phyloP scores from a whole-genome alignment of 1,284 basidiomycete species.

The Ustilago hordei region DNA sequence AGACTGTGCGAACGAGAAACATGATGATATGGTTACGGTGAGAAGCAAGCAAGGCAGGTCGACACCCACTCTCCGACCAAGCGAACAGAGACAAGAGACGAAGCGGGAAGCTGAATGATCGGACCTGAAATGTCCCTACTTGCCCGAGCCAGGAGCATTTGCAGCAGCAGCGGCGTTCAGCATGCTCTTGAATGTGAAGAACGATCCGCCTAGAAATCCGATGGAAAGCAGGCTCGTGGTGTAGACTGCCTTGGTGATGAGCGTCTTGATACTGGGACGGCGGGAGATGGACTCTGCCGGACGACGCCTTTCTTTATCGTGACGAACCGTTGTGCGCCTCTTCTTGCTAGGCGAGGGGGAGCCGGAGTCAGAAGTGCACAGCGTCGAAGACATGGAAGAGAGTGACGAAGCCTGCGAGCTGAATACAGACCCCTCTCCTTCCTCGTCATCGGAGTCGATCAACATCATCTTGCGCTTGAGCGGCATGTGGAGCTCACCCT shows the following conservation, averaged over 20 bases:
- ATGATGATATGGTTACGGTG: not conserved
- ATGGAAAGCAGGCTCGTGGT: constrained; percentile 31
- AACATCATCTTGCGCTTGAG: not conserved
- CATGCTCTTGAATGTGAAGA: constrained; percentile 49
- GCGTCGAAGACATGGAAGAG: not conserved
- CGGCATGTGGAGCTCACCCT: not conserved
- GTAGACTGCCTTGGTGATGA: constrained; percentile 18
- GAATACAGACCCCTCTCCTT: not conserved
- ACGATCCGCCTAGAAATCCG: constrained; percentile 34
- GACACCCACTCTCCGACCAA: not conserved
- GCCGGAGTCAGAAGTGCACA: not conserved
- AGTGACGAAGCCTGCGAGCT: not conserved
- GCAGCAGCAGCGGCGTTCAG: constrained; percentile 40
- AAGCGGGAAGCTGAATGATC: not conserved
- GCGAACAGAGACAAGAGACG: not conserved
- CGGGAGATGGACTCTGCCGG: constrained; percentile 3
- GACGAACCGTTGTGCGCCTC: constrained; percentile 6
- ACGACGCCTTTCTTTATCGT: not conserved
- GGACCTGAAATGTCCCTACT: constrained; percentile 1
- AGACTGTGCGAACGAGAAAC: not conserved
- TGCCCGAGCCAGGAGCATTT: constrained; percentile 21
- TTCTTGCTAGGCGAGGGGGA: constrained; percentile 16
- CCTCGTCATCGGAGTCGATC: not conserved
- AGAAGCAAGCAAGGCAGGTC: not conserved
- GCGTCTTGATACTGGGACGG: not conserved